These are phyloP conservation scores for Fremontodendron californicum DNA, from an alignment of 345 rosid genomes.

Conservation along the genomic window DNA sequence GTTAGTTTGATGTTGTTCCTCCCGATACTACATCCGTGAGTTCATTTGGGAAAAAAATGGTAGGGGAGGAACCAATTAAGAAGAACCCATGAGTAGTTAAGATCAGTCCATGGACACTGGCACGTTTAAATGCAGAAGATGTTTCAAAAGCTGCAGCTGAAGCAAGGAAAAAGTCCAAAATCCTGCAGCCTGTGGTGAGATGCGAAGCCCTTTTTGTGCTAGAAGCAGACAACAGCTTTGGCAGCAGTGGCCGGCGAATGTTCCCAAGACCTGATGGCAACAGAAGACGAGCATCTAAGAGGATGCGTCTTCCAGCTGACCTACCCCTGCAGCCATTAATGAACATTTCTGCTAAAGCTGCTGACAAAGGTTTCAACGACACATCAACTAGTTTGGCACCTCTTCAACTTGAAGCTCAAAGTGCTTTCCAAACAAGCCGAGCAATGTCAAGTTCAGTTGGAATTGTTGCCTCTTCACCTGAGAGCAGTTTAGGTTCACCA, in stretches of 20 bases:
- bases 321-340: constrained; percentile 55
- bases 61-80: constrained; percentile 55
- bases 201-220: constrained; percentile 48
- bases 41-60: constrained; percentile 69
- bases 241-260: constrained; percentile 68
- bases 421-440: constrained; percentile 87
- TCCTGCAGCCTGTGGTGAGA: constrained; percentile 73
- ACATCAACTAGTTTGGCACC: constrained; percentile 75
- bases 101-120: constrained; percentile 95
- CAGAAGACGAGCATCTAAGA: constrained; percentile 59
- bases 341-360: constrained; percentile 31
- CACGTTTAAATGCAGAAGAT: constrained; percentile 84
- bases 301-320: constrained; percentile 70
- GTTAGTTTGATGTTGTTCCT: constrained; percentile 94
- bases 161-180: constrained; percentile 84
- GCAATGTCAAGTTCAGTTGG: constrained; percentile 77
- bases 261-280: constrained; percentile 57
- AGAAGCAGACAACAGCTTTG: constrained; percentile 65
- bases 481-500: constrained; percentile 91
- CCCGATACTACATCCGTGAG: constrained; percentile 92
- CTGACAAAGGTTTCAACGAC: constrained; percentile 46
- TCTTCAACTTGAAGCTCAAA: constrained; percentile 88
- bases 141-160: constrained; percentile 93
- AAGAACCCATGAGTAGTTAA: constrained; percentile 66
- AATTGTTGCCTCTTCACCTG: constrained; percentile 79